Conservation (phyloP, 2,329 filamentous ascomycete species). For the Trichothecium sympodiale region DNA sequence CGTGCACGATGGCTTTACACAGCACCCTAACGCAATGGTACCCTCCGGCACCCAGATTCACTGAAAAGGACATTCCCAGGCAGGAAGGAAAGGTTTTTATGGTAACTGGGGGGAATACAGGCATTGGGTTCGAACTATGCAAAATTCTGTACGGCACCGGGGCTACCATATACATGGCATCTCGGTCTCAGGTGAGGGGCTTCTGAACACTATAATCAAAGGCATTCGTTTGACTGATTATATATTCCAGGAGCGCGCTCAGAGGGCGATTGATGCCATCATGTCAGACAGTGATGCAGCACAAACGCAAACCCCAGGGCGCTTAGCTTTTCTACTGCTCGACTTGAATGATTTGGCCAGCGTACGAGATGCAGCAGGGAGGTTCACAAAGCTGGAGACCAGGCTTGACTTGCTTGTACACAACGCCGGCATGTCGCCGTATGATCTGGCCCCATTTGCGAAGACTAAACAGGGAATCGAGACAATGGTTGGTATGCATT, state of each 20-base stretch:
- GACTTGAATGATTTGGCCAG: not conserved
- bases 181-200: not conserved
- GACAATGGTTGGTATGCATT: conserved; percentile 20
- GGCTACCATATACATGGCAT: not conserved
- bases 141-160: not conserved
- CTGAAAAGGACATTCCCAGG: not conserved
- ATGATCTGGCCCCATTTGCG: not conserved
- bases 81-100: not conserved
- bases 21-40: not conserved
- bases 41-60: not conserved
- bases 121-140: not conserved
- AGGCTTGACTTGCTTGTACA: not conserved
- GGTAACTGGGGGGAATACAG: conserved; percentile 1
- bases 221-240: no score
- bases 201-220: no score
- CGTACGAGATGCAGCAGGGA: not conserved
- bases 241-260: no score
- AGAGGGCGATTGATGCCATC: not conserved
- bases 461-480: conserved; percentile 18
- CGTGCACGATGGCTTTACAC: no score
- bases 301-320: not conserved
- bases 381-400: not conserved
- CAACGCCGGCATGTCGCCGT: not conserved
- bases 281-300: not conserved
- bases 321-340: not conserved